Evolutionary conservation across 495 filamentous ascomycete species (phyloP), one percentile per base, ranked within the genome.

Genomic region (Hypoxylon perforatum): DNA sequence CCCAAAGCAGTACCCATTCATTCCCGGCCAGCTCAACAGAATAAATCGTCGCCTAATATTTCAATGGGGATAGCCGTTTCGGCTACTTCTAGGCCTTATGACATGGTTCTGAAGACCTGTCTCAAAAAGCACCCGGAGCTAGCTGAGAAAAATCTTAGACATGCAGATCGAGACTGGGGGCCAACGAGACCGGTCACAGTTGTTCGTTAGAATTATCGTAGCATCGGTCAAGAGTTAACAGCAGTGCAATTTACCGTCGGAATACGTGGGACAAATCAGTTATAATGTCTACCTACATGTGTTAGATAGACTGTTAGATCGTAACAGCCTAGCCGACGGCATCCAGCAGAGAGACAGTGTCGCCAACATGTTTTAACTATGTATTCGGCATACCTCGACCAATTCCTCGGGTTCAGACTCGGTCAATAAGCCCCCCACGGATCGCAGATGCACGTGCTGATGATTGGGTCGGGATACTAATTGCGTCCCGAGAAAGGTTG

Each of bases 381-480:
- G n/a, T n/a, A 23, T 39, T 42, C 30, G 25, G 46, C 21, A 36
- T 53, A 5, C 7, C 47, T 58, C 42, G n/a, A 58, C 47, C 54
- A 63, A 55, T 50, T 62, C 28, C 47, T 58, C 48, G 53, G 49
- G 50, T 48, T 67, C 41, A 56, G 45, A 58, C 10, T 55, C 44
- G 50, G 30, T 50, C 41, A 56, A 39, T 19, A 56, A 56, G 17
- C 3, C 65, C 51, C 65, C 66, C 66, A 69, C 66, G 55, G 47
- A 38, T 57, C 39, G 41, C 56, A 54, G 42, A 60, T 55, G 60
- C 55, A 56, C 44, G 56, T 19, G 51, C 51, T 49, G 36, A 44
- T 63, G 48, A 61, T 69, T 69, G 60, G 65, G 17, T 55, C 55
- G 55, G 60, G 55, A 60, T 63, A 36, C 55, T n/a, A 56, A 69